Evolutionary conservation across 352 stramenopile species (phyloP).

Genomic region (Globisporangium uncinulatum): DNA sequence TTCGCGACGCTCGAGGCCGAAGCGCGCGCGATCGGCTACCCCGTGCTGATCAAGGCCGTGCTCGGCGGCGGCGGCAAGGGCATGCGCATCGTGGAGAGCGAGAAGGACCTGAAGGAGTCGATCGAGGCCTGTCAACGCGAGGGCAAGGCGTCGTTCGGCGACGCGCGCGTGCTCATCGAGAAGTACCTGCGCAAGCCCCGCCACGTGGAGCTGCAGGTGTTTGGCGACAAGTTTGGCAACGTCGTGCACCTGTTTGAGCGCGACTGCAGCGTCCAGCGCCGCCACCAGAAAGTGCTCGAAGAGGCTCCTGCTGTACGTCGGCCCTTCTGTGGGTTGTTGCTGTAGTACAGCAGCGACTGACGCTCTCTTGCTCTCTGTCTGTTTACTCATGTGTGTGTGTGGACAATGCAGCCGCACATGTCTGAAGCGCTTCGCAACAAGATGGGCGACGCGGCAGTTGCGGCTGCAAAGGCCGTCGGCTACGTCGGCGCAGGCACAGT

Average conservation of each 20-base stretch:
- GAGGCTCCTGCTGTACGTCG: constrained; percentile 84
- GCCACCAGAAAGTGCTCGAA: constrained; percentile 94
- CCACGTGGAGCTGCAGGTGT: constrained; percentile 93
- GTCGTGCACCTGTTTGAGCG: constrained; percentile 88
- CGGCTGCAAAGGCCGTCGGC: constrained; percentile 85
- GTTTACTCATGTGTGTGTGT: not conserved
- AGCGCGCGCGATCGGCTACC: constrained; percentile 87
- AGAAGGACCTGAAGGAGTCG: constrained; percentile 72
- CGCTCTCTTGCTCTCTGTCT: not conserved
- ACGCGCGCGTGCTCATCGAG: constrained; percentile 89
- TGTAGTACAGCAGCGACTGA: not conserved
- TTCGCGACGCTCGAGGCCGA: constrained; percentile 70
- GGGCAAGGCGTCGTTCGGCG: constrained; percentile 85
- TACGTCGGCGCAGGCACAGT: constrained; percentile 92
- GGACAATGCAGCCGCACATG: constrained; percentile 54
- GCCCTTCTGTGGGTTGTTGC: not conserved
- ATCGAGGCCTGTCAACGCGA: constrained; percentile 87
- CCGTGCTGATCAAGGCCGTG: constrained; percentile 91
- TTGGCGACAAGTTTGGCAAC: constrained; percentile 89
- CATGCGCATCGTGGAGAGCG: constrained; percentile 88
- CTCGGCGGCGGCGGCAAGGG: constrained; percentile 89
- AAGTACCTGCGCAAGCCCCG: constrained; percentile 87
- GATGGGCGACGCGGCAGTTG: constrained; percentile 87
- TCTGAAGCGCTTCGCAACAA: constrained; percentile 71
- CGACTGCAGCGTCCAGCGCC: constrained; percentile 88